phyloP scores from a whole-genome alignment of 192 early-diverging fungal genomes.

The Fimicolochytrium jonesii region DNA sequence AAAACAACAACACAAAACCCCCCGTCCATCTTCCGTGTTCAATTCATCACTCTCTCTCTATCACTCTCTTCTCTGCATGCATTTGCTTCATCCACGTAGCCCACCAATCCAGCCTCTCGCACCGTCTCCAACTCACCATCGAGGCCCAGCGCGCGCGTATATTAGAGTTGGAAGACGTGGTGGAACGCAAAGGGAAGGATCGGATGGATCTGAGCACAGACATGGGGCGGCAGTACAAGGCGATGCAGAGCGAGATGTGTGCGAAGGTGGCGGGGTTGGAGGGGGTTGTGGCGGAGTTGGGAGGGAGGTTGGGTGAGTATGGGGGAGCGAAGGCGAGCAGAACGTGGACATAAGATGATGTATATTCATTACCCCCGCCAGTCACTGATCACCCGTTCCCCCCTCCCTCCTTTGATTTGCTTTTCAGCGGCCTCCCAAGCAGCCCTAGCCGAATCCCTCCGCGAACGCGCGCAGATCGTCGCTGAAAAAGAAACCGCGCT shows the following conservation, averaged over 20 bases:
- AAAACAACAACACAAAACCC: no score
- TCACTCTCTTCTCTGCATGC: no score
- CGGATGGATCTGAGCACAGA: conserved; percentile 50
- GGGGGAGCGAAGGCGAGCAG: no score
- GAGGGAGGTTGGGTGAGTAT: conserved; percentile 40
- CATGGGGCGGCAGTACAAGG: conserved; percentile 58
- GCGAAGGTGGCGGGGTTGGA: conserved; percentile 51
- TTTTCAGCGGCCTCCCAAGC: no score
- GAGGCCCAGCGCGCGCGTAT: conserved; percentile 34
- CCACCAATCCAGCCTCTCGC: conserved; percentile 29
- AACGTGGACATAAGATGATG: no score
- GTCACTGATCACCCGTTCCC: no score
- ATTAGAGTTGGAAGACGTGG: conserved; percentile 31
- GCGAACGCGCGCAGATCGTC: conserved; percentile 36
- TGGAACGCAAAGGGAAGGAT: conserved; percentile 37
- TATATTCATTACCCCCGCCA: no score
- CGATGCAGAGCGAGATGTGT: conserved; percentile 59
- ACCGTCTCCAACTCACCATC: conserved; percentile 20
- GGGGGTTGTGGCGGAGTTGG: conserved; percentile 44
- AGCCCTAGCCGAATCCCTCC: conserved; percentile 42
- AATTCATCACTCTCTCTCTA: no score
- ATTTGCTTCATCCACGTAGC: no score
- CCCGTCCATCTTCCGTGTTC: no score
- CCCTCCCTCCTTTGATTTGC: no score
- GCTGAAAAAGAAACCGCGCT: conserved; percentile 48